Evolutionary conservation across 2,329 filamentous ascomycete species (phyloP).

Genomic region (Aspergillus sp.): DNA sequence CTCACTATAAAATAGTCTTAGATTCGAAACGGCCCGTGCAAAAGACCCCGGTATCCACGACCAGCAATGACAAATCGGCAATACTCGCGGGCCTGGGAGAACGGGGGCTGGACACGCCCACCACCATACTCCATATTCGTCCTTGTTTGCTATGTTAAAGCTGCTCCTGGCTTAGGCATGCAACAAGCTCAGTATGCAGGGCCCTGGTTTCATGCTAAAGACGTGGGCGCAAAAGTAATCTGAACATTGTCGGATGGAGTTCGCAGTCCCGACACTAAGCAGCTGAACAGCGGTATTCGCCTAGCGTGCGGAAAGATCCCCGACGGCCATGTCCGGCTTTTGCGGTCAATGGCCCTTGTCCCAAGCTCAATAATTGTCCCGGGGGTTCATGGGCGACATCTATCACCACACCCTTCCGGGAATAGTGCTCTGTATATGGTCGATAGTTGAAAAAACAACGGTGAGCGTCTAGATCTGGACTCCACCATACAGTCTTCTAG

Average conservation of each 20-base stretch:
- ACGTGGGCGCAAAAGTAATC: neutral
- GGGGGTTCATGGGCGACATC: neutral
- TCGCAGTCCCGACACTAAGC: neutral
- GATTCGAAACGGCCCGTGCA: slow-evolving; percentile 6
- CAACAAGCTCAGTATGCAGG: neutral
- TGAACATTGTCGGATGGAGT: neutral
- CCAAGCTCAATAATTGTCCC: neutral
- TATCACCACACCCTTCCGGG: neutral
- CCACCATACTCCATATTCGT: neutral
- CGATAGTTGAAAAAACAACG: slow-evolving; percentile 5
- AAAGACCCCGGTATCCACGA: neutral
- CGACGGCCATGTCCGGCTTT: neutral
- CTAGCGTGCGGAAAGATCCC: neutral
- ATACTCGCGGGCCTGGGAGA: neutral
- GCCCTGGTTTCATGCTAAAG: neutral
- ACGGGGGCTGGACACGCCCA: neutral
- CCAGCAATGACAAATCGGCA: neutral
- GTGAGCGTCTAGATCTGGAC: neutral
- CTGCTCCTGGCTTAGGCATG: neutral
- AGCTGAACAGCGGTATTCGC: neutral
- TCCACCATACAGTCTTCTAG: slow-evolving; percentile 7
- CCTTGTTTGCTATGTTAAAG: neutral
- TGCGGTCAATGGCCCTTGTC: neutral
- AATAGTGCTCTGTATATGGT: slow-evolving; percentile 3
- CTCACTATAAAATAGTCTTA: neutral